phyloP scores from a whole-genome alignment of 1,139 yeast species.

The Wickerhamiella infanticola region DNA sequence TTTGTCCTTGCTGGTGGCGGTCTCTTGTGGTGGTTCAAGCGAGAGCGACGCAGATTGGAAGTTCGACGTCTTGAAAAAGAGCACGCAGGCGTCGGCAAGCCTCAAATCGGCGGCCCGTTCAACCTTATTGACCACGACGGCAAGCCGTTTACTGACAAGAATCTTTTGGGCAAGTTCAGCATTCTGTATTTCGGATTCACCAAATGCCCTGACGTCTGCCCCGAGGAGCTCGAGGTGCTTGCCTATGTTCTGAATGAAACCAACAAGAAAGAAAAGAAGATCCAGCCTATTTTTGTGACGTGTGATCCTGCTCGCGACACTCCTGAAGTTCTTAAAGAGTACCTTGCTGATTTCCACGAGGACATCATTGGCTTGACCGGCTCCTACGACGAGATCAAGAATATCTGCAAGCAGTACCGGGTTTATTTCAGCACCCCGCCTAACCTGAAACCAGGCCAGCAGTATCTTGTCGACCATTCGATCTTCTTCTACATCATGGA shows the following conservation, averaged over 20 bases:
- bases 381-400: constrained; percentile 66
- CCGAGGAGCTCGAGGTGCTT: constrained; percentile 88
- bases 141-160: constrained; percentile 54
- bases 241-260: constrained; percentile 50
- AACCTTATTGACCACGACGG: constrained; percentile 55
- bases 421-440: constrained; percentile 96
- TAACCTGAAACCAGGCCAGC: constrained; percentile 85
- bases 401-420: constrained; percentile 71
- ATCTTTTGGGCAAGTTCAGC: constrained; percentile 62
- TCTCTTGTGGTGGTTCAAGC: constrained; percentile 49
- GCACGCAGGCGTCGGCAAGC: constrained; percentile 79
- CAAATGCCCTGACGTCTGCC: constrained; percentile 96
- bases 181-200: constrained; percentile 87
- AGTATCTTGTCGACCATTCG: constrained; percentile 90
- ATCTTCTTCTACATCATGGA: constrained; percentile 94
- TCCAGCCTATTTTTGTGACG: constrained; percentile 82
- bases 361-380: constrained; percentile 85
- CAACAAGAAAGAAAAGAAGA: constrained; percentile 36
- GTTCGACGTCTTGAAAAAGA: constrained; percentile 64
- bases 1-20: constrained; percentile 56
- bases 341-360: constrained; percentile 76
- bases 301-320: constrained; percentile 94
- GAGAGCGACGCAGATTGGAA: constrained; percentile 59
- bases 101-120: constrained; percentile 86
- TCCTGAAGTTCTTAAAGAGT: constrained; percentile 66